Percentiles rank a stretch among this genome's conserved stretches.
Evolutionary conservation across 306 rosid genomes (phyloP).

Genomic region (Trifolium subterraneum): DNA sequence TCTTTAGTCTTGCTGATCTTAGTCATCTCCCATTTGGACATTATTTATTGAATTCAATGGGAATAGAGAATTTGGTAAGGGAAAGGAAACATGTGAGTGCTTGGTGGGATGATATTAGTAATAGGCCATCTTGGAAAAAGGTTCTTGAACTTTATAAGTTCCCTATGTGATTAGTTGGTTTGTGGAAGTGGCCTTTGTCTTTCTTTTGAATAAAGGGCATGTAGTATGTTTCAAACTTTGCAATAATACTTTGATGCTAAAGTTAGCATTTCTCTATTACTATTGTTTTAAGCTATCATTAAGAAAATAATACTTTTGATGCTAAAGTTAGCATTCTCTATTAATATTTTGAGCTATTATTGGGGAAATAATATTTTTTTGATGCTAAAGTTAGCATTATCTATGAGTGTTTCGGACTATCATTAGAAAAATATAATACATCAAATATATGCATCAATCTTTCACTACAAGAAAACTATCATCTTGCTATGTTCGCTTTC

Average conservation of each 20-base stretch:
- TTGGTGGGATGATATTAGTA: conserved; percentile 49
- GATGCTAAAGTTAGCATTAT: not conserved
- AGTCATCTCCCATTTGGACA: conserved; percentile 43
- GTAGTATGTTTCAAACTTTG: not conserved
- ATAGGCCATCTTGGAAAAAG: conserved; percentile 47
- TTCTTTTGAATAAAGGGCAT: not conserved
- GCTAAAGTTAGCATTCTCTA: not conserved
- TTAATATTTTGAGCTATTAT: too few relatives aligned
- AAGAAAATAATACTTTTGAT: not conserved
- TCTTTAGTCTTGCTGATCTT: conserved; percentile 47
- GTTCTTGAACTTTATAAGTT: conserved; percentile 14
- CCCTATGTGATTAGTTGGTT: not conserved
- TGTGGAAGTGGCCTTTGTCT: not conserved
- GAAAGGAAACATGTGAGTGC: conserved; percentile 42
- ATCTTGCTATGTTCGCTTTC: too few relatives aligned
- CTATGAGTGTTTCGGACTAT: too few relatives aligned
- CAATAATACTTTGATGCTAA: not conserved
- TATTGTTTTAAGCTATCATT: not conserved
- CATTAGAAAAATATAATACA: too few relatives aligned
- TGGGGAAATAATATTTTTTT: too few relatives aligned
- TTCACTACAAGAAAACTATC: too few relatives aligned
- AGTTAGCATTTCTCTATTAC: not conserved
- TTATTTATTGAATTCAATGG: conserved; percentile 16
- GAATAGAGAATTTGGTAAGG: conserved; percentile 19
- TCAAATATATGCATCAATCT: too few relatives aligned